Base-by-base conservation (phyloP, 2,329 filamentous ascomycete species). In the Akanthomyces uredinophilus region DNA sequence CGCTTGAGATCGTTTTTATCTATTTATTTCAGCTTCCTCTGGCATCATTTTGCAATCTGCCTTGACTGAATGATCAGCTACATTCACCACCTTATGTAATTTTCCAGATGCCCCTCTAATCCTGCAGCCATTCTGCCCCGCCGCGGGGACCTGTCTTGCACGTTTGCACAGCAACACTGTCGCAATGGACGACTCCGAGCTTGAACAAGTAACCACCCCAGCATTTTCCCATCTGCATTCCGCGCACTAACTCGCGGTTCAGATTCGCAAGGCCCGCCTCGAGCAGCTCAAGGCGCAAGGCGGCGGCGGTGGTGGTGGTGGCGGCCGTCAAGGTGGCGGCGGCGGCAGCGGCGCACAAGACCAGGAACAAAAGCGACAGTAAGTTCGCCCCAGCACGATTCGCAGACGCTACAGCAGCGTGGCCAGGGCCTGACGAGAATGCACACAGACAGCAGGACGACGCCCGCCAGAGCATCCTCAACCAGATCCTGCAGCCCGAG, bases 401-500 rank as follows among this genome's bases (percentile, higher is more conserved):
- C 29, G 4, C 29, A 32, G 29, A 32, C 29, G 8, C 8, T 5
- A 32, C 4, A 4, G 29, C 29, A 32, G 29, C 29, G 29, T 32
- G 5, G 29, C 8, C 4, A 32, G 29, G 29, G 8, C 29, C 32
- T 35, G 32, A 35, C 32, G 4, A 37, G n/a, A 14, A 16, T 29
- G 27, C 24, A 39, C 32, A 61, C 67, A 82, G 77, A 67, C 74
- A 79, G 71, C 77, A 84, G 68, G 83, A 85, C 66, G 90, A 94
- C 74, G 88, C 89, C 44, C 89, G 92, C 64, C 80, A 87, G 70
- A 83, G 85, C 64, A 89, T 97, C 69, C 87, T 99, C 65, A 85
- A 84, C 69, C 95, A 98, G 77, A 98, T 99, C 79, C 91, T 99
- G 65, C 88, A 93, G 70, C 95, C 95, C 67, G 92, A 94, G 72